These are phyloP conservation scores for Polychaeton citri DNA, from an alignment of 2,329 filamentous ascomycete species.

Conservation along the genomic window DNA sequence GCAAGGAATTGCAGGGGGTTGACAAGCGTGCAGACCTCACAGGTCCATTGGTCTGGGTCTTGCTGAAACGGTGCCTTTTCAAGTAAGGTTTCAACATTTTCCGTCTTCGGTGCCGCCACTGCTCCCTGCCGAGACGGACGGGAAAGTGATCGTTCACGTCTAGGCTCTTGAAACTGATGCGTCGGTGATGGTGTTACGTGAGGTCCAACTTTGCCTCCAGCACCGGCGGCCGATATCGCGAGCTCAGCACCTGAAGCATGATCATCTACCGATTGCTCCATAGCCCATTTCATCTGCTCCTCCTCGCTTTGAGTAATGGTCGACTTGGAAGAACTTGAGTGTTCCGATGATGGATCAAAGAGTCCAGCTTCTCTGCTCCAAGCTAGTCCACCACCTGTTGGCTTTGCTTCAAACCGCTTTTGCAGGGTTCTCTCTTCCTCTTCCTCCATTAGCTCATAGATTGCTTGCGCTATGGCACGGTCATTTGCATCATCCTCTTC, in stretches of 20 bases:
- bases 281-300: constrained; percentile 24
- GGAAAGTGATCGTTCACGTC: constrained; percentile 21
- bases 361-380: constrained; percentile 25
- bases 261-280: constrained; percentile 18
- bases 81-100: not conserved
- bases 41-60: constrained; percentile 39
- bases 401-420: constrained; percentile 43
- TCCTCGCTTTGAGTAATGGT: constrained; percentile 16
- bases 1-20: constrained; percentile 46
- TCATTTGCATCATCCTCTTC: constrained; percentile 87
- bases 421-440: constrained; percentile 44
- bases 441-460: constrained; percentile 77
- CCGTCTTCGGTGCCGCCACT: not conserved
- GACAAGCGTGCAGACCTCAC: constrained; percentile 47
- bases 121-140: constrained; percentile 3
- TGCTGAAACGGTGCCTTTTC: not conserved
- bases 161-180: constrained; percentile 12
- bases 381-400: constrained; percentile 30
- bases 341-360: constrained; percentile 11
- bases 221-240: not conserved
- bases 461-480: constrained; percentile 67
- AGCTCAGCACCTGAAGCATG: too few relatives aligned
- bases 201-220: not conserved
- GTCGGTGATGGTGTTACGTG: too few relatives aligned
- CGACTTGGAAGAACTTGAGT: not conserved